These are phyloP conservation scores for Geranomyces variabilis DNA, from an alignment of 192 early-diverging fungal species.

Conservation along the genomic window DNA sequence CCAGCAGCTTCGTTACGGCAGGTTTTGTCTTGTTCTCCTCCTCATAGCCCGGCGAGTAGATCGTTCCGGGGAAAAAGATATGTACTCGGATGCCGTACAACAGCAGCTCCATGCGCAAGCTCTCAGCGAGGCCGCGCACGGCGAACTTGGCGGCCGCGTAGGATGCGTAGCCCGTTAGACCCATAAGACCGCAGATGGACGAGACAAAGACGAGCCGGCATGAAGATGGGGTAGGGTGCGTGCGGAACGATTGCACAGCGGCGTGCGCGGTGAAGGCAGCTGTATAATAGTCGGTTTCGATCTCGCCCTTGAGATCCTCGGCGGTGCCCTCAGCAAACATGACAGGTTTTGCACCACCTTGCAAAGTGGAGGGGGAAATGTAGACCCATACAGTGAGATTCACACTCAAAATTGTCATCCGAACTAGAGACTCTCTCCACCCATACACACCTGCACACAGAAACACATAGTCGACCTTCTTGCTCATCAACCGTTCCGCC, in stretches of 20 bases:
- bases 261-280: conserved; percentile 44
- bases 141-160: conserved; percentile 53
- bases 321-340: conserved; percentile 3
- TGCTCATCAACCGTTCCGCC: conserved; percentile 25
- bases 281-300: conserved; percentile 47
- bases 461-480: conserved; percentile 33
- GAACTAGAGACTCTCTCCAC: too few relatives aligned
- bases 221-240: conserved; percentile 24
- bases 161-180: conserved; percentile 46
- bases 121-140: conserved; percentile 45
- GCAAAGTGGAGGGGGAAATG: not conserved
- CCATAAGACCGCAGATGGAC: conserved; percentile 35
- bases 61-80: conserved; percentile 49
- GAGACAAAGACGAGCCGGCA: conserved; percentile 49
- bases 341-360: conserved; percentile 19
- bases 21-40: conserved; percentile 55
- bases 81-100: conserved; percentile 45
- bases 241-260: conserved; percentile 35
- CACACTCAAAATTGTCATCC: too few relatives aligned
- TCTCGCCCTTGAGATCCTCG: conserved; percentile 36
- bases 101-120: conserved; percentile 45
- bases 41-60: conserved; percentile 52
- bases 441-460: conserved; percentile 19
- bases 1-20: conserved; percentile 44
- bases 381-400: not conserved